Evolutionary conservation across 225 moss, liverwort and hornwort species (phyloP), one percentile per base, ranked within the genome.

Genomic region (Polytrichum formosum): DNA sequence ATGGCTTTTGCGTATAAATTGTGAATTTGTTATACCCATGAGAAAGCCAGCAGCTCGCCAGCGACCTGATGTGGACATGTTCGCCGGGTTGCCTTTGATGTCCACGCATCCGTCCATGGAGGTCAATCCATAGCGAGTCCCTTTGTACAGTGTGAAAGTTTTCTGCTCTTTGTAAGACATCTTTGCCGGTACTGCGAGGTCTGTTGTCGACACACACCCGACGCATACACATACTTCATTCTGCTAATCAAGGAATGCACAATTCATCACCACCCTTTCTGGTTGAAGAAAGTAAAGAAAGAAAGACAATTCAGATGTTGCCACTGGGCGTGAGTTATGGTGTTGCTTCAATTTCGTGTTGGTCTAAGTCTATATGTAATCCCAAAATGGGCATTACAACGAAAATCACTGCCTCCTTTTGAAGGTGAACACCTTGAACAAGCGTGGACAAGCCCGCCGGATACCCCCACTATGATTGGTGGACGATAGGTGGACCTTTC

Each of bases 41-140:
- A 59, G 29, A 25, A 76, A 58, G 26, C n/a, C 22, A 33, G 53
- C 26, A 28, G 68, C 68, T 63, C 46, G 63, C 79, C 72, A 72
- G 20, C 56, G 63, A 53, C 63, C 68, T 27, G 68, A 71, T 18
- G 68, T 72, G 64, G 23, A 20, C 72, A 64, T 68, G 63, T 68
- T 80, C 56, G 21, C 64, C 8, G 59, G 53, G 0, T 65, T 29
- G 69, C 54, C 76, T 55, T 70, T 62, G 22, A 71, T 67, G 22
- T 81, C 74, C 35, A 70, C 66, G 5, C 27, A 46, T 7, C 7
- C 8, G 23, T 74, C 21, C 7, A 56, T 54, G 63, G 23, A 59
- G 56, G 28, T 55, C 13, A 46, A 46, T 46, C 46, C 46, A 46
- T 46, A 46, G 16, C 16, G 46, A 62, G 63, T 54, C 46, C 55